phyloP scores from a whole-genome alignment of 202 grass and related monocot genomes.

The Saccharum hybrid region DNA sequence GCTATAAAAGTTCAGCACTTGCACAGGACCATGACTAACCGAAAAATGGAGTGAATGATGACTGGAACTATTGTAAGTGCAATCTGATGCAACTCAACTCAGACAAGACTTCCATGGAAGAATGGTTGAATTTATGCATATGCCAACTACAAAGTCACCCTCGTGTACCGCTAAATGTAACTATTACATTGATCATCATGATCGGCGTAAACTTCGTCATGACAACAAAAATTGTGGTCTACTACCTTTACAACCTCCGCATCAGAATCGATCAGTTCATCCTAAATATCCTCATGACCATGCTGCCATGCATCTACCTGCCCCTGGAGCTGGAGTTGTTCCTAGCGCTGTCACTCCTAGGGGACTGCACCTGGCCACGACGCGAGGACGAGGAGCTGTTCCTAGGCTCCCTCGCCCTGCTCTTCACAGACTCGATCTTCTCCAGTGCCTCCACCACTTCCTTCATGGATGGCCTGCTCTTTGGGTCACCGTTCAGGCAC shows the following conservation, averaged over 20 bases:
- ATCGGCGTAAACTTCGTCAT: conserved; percentile 35
- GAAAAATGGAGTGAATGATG: background rate
- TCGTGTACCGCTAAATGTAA: background rate
- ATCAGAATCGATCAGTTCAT: conserved; percentile 31
- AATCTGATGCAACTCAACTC: conserved; percentile 32
- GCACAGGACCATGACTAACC: background rate
- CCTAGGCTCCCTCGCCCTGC: conserved; percentile 51
- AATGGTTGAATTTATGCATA: conserved; percentile 41
- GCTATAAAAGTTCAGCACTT: conserved; percentile 22
- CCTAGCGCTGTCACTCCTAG: conserved; percentile 41
- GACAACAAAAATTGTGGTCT: conserved; percentile 44
- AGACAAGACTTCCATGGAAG: background rate
- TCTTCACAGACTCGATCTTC: conserved; percentile 67
- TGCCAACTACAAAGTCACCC: background rate
- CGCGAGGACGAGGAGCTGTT: conserved; percentile 42
- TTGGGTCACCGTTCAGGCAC: conserved; percentile 68
- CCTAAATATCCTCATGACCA: conserved; percentile 8
- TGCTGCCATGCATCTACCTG: conserved; percentile 6
- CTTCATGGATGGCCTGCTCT: conserved; percentile 79
- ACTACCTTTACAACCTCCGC: conserved; percentile 44
- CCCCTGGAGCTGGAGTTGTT: conserved; percentile 40
- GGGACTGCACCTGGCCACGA: conserved; percentile 43
- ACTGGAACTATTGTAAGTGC: conserved; percentile 25
- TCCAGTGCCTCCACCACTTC: conserved; percentile 79
- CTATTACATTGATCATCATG: conserved; percentile 46